These are phyloP conservation scores for Penicillium goetzii DNA, from an alignment of 495 filamentous ascomycete species.

Conservation along the genomic window DNA sequence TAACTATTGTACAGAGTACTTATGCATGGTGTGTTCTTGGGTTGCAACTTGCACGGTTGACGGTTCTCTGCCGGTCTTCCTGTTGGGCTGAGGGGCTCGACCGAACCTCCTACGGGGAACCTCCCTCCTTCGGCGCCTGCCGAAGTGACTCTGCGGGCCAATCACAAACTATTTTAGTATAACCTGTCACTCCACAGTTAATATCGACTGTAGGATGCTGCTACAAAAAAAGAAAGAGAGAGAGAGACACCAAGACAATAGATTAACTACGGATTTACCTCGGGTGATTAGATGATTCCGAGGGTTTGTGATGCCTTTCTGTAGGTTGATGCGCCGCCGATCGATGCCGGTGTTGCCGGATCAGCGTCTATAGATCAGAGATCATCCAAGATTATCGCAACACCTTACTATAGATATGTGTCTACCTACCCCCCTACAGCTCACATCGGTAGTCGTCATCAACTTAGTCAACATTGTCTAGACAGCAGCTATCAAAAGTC, in stretches of 20 bases:
- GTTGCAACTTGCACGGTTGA: background rate
- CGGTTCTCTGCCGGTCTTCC: no score
- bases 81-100: no score
- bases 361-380: background rate
- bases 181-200: background rate
- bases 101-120: no score
- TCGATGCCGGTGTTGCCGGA: background rate
- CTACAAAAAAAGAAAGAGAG: background rate
- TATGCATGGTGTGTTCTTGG: background rate
- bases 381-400: background rate
- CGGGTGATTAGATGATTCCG: background rate
- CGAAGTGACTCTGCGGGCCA: background rate
- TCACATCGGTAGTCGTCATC: background rate
- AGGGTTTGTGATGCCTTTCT: background rate
- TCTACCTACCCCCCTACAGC: background rate
- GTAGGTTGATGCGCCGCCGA: background rate
- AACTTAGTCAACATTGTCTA: background rate
- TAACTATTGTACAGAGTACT: no score
- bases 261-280: background rate
- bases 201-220: background rate
- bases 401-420: background rate
- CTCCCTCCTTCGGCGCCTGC: background rate
- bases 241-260: conserved; percentile 3
- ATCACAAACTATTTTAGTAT: background rate
- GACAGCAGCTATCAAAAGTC: background rate